phyloP scores from a whole-genome alignment of 2,329 filamentous ascomycete genomes.

The Nemania abortiva region DNA sequence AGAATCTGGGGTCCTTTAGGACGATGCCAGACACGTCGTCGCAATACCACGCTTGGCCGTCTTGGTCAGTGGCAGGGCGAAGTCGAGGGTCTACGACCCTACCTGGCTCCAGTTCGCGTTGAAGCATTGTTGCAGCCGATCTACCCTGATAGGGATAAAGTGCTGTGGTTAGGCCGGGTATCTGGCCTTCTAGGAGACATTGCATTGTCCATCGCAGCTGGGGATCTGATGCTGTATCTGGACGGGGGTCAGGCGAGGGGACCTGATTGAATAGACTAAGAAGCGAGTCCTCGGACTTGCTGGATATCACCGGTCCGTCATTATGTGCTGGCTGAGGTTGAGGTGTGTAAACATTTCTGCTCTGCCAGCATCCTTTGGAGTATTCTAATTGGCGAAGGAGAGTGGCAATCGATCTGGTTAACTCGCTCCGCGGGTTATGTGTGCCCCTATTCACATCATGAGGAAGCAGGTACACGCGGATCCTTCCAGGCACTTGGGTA shows the following conservation, averaged over 20 bases:
- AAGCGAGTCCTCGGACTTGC: slow-evolving; percentile 64
- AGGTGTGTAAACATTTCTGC: slow-evolving; percentile 47
- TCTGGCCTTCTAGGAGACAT: slow-evolving; percentile 64
- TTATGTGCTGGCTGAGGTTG: slow-evolving; percentile 34
- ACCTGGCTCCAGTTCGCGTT: slow-evolving; percentile 77
- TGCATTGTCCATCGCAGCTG: slow-evolving; percentile 67
- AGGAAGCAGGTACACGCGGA: slow-evolving; percentile 73
- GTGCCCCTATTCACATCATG: slow-evolving; percentile 70
- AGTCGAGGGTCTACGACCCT: slow-evolving; percentile 80
- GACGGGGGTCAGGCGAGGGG: slow-evolving; percentile 73
- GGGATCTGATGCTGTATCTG: slow-evolving; percentile 60
- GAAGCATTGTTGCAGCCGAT: slow-evolving; percentile 78
- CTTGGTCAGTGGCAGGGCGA: slow-evolving; percentile 68
- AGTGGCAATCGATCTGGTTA: slow-evolving; percentile 60
- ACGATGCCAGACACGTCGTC: slow-evolving; percentile 73
- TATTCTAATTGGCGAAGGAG: slow-evolving; percentile 69
- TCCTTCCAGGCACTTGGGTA: slow-evolving; percentile 44
- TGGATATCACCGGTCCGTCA: slow-evolving; percentile 50
- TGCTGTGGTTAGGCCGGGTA: slow-evolving; percentile 71
- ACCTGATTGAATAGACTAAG: slow-evolving; percentile 80
- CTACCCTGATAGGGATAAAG: slow-evolving; percentile 84
- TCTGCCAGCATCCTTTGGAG: slow-evolving; percentile 67
- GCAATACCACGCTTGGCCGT: slow-evolving; percentile 75
- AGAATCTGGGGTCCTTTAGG: slow-evolving; percentile 74
- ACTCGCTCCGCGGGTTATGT: slow-evolving; percentile 62